phyloP scores from a whole-genome alignment of 208 protist genomes.

The Leishmania martiniquensis region DNA sequence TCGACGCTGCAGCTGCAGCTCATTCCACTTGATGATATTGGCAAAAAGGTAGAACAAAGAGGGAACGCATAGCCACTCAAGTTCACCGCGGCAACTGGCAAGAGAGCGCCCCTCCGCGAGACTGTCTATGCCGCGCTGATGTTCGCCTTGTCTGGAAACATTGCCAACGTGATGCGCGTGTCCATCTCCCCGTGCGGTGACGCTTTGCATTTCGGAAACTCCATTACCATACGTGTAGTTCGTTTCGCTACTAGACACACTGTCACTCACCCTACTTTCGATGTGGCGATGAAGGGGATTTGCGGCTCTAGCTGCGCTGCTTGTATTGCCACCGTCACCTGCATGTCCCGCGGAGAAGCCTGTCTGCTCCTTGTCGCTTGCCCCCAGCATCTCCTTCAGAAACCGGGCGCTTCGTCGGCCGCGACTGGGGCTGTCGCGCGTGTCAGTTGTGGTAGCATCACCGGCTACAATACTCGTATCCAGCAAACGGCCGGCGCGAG shows the following conservation, averaged over 20 bases:
- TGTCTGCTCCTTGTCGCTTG: neutral
- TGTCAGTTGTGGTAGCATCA: conserved; percentile 17
- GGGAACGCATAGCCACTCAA: conserved; percentile 66
- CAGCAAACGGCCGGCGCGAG: conserved; percentile 1
- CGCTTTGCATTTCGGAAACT: conserved; percentile 8
- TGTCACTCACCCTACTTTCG: conserved; percentile 1
- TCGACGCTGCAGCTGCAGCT: conserved; percentile 37
- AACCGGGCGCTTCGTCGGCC: conserved; percentile 10
- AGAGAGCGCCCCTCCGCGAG: conserved; percentile 16
- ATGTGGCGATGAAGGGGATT: conserved; percentile 21
- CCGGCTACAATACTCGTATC: neutral
- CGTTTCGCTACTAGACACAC: neutral
- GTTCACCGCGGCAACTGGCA: conserved; percentile 12
- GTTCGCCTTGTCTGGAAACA: neutral
- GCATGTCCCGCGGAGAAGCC: neutral
- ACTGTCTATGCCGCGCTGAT: neutral
- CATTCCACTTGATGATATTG: conserved; percentile 65
- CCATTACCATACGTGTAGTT: conserved; percentile 4
- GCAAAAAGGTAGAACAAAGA: conserved; percentile 70
- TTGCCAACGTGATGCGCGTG: neutral
- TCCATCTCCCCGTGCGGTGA: neutral
- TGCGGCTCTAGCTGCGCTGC: neutral
- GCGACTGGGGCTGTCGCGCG: conserved; percentile 14
- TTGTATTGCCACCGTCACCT: neutral
- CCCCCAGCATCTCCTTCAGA: conserved; percentile 15